These are phyloP conservation scores for Blastosporella zonata DNA, from an alignment of 1,284 basidiomycete genomes.

Conservation along the genomic window DNA sequence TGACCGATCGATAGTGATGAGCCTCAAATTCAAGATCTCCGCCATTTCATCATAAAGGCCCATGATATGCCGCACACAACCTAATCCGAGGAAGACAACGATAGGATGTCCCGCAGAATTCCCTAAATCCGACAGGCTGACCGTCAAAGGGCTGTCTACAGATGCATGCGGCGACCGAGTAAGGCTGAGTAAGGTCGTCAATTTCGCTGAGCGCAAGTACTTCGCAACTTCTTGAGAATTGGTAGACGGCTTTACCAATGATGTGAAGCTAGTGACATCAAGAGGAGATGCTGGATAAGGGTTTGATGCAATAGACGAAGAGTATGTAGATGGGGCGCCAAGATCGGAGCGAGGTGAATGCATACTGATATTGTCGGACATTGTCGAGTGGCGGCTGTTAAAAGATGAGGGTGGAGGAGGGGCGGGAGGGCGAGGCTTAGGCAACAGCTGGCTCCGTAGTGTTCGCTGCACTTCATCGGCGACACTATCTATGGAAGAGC, in stretches of 20 bases:
- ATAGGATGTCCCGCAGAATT: constrained; percentile 80
- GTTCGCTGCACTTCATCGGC: constrained; percentile 75
- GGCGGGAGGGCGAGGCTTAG: constrained; percentile 33
- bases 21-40: constrained; percentile 75
- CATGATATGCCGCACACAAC: constrained; percentile 92
- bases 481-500: constrained; percentile 81
- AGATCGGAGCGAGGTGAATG: constrained; percentile 54
- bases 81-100: constrained; percentile 89
- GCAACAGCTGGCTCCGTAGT: constrained; percentile 54
- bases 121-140: constrained; percentile 92
- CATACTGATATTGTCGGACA: constrained; percentile 48
- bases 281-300: constrained; percentile 44
- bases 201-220: constrained; percentile 79
- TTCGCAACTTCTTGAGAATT: constrained; percentile 73
- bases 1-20: constrained; percentile 93
- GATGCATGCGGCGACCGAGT: constrained; percentile 78
- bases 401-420: constrained; percentile 45
- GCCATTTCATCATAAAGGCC: constrained; percentile 97
- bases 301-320: constrained; percentile 43
- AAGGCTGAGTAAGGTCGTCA: constrained; percentile 82
- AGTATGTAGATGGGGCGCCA: constrained; percentile 43
- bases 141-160: constrained; percentile 67
- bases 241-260: constrained; percentile 41
- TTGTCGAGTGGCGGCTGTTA: constrained; percentile 41
- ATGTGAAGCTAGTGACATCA: constrained; percentile 41